phyloP scores from a whole-genome alignment of 345 rosid genomes.

The Aethionema arabicum region DNA sequence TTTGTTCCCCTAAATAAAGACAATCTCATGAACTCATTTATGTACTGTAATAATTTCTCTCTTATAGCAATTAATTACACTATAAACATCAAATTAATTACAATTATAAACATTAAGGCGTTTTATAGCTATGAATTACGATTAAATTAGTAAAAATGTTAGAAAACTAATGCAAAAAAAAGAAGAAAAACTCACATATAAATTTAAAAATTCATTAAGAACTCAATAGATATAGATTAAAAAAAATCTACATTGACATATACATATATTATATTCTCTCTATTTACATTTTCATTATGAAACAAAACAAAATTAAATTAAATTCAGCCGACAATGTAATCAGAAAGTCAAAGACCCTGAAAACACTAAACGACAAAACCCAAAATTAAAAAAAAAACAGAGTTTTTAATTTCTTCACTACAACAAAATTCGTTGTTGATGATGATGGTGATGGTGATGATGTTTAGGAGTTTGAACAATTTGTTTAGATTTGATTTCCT shows the following conservation, averaged over 20 bases:
- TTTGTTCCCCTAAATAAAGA: background rate
- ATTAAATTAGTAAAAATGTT: no score
- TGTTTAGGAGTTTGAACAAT: constrained; percentile 40
- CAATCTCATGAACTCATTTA: background rate
- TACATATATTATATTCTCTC: constrained; percentile 22
- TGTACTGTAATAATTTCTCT: background rate
- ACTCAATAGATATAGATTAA: no score
- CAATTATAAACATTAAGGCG: no score
- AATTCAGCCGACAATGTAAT: constrained; percentile 35
- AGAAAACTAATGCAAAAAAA: no score
- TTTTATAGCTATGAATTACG: no score
- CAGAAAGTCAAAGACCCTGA: constrained; percentile 32
- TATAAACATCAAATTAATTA: no score
- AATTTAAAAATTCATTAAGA: no score
- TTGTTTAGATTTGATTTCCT: constrained; percentile 75
- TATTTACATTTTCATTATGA: constrained; percentile 28
- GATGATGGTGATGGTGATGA: constrained; percentile 42
- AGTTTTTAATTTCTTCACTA: constrained; percentile 27
- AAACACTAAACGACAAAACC: constrained; percentile 26
- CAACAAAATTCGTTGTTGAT: constrained; percentile 53
- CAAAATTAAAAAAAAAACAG: constrained; percentile 16
- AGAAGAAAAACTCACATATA: no score
- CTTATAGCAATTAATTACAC: background rate
- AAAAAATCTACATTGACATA: constrained; percentile 11
- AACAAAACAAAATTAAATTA: constrained; percentile 1